These are phyloP conservation scores for Claviceps purpurea DNA, from an alignment of 2,329 filamentous ascomycete genomes.

Conservation along the genomic window DNA sequence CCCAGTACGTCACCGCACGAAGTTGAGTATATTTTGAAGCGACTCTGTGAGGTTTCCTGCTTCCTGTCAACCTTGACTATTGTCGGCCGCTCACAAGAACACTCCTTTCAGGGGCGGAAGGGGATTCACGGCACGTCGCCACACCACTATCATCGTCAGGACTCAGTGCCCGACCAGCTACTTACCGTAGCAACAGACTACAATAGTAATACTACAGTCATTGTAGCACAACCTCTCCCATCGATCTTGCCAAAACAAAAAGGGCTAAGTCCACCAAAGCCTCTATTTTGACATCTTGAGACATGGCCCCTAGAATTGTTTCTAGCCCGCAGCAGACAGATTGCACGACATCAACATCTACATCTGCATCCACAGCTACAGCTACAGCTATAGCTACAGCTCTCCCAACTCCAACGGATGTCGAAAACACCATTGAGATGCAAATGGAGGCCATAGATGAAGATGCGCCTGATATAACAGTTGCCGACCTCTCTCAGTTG, in stretches of 20 bases:
- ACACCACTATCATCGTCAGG: not conserved
- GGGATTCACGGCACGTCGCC: not conserved
- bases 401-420: slow-evolving; percentile 1
- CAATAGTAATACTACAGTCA: not conserved
- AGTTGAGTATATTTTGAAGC: not conserved
- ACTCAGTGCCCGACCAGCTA: not conserved
- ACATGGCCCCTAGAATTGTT: slow-evolving; percentile 6
- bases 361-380: not conserved
- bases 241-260: not conserved
- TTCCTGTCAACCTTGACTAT: not conserved
- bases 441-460: slow-evolving; percentile 10
- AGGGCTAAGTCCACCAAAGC: not conserved
- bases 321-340: slow-evolving; percentile 1
- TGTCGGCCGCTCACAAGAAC: not conserved
- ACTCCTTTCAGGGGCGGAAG: not conserved
- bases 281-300: not conserved
- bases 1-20: not conserved
- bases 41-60: not conserved
- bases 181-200: not conserved
- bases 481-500: slow-evolving; percentile 34
- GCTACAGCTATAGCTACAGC: not conserved
- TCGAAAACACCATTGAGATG: slow-evolving; percentile 7
- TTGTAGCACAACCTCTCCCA: not conserved
- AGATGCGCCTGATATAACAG: slow-evolving; percentile 20
- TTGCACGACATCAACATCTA: not conserved